A percentile compares a stretch with the other conserved stretches of the same genome.
These are phyloP conservation scores for Heliamphora exappendiculata DNA, from an alignment of 148 eudicot species.

Conservation along the genomic window DNA sequence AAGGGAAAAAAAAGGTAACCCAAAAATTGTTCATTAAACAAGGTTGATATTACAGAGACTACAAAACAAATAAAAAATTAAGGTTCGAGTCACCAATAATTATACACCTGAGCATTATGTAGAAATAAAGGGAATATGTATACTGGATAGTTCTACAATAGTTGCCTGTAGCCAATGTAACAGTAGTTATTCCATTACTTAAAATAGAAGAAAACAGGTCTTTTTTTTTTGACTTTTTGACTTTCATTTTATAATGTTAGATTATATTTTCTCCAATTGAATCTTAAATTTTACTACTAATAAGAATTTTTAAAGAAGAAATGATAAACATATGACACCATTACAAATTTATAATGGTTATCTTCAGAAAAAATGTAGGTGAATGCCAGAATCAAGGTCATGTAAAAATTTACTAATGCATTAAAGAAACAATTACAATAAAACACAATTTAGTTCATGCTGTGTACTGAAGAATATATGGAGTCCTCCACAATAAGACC, in stretches of 20 bases:
- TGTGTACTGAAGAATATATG: background rate
- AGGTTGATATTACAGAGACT: background rate
- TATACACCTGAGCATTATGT: background rate
- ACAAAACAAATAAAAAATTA: background rate
- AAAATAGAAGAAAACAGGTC: background rate
- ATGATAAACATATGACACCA: too few relatives aligned
- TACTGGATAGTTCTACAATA: background rate
- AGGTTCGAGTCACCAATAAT: background rate
- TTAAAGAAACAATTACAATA: background rate
- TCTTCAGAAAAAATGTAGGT: background rate
- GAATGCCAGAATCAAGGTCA: background rate
- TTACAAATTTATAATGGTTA: background rate
- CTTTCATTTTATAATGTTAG: background rate
- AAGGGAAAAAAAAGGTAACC: background rate
- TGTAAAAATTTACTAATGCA: background rate
- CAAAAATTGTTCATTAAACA: background rate
- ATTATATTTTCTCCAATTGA: background rate
- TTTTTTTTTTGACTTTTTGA: background rate
- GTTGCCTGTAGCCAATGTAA: background rate
- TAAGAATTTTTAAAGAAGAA: background rate
- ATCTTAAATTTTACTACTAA: background rate
- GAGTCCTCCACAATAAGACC: background rate
- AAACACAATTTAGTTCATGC: background rate
- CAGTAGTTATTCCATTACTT: background rate
- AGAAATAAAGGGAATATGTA: background rate